Base-by-base conservation (phyloP, 108 stramenopile species). In the Skeletonema costatum region DNA sequence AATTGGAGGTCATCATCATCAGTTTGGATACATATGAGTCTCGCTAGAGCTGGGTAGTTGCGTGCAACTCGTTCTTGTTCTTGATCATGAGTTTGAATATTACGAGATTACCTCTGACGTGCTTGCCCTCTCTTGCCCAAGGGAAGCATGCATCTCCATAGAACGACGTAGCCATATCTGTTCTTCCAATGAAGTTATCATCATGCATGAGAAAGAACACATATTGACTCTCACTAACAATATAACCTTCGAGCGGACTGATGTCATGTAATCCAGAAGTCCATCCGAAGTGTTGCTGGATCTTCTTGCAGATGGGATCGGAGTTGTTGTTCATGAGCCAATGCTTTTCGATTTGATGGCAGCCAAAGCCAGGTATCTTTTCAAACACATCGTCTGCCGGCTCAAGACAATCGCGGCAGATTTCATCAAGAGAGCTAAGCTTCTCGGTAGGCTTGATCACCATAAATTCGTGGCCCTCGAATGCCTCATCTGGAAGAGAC, bases 71-170 rank as follows among this genome's bases (percentile, higher is more conserved):
- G 7, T 46, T 46, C 44, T 46, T 46, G 10, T 46, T 12, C 0
- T 12, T 4, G 7, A 46, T 14, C 44, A 4, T 46, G 44, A 46
- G 44, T 12, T 46, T 46, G 11, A 46, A 46, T 3, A 46, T 46
- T 46, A 46, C 10, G 11, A 46, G 44, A 46, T 46, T 46, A 10
- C 44, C 44, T 4, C 44, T 46, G 0, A 46, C 44, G 44, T 12
- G 14, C 51, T 50, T 32, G 14, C 68, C 17, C 4, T 69, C 68
- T 7, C 68, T 6, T 14, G 68, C 68, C 21, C 32, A 53, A 17
- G n/a, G 13, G 33, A 69, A 69, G 32, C 68, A 69, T 32, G 51
- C 68, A 53, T 69, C 68, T 10, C 68, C 68, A 33, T 69, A 69
- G 53, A 56, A 69, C 4, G 68, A 69, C 14, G 4, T 3, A 16